Evolutionary conservation across 208 protist species (phyloP).

Genomic region (Leishmania arabica): DNA sequence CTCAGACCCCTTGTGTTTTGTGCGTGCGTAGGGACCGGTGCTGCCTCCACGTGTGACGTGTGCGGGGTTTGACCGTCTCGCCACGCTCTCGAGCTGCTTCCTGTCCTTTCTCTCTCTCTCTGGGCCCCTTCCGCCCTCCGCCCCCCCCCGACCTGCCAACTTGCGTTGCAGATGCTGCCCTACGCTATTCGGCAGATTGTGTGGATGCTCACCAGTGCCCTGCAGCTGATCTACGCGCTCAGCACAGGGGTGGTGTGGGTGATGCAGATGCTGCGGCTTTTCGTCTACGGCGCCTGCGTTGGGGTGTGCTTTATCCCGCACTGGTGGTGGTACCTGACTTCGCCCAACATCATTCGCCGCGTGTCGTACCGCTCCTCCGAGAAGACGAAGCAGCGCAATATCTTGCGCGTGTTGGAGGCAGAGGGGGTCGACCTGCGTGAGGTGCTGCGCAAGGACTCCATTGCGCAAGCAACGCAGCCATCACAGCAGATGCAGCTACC

Average conservation of each 20-base stretch:
- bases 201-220: slow-evolving; percentile 57
- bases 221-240: slow-evolving; percentile 53
- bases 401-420: slow-evolving; percentile 51
- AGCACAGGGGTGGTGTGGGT: slow-evolving; percentile 66
- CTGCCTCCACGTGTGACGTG: not conserved
- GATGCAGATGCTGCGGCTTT: slow-evolving; percentile 52
- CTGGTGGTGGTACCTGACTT: slow-evolving; percentile 72
- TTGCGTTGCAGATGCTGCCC: slow-evolving; percentile 30
- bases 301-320: slow-evolving; percentile 54
- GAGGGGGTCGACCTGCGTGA: slow-evolving; percentile 39
- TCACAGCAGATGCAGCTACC: not conserved
- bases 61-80: not conserved
- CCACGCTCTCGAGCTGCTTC: not conserved
- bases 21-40: not conserved
- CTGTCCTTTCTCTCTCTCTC: not conserved
- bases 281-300: slow-evolving; percentile 39
- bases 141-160: not conserved
- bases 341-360: slow-evolving; percentile 61
- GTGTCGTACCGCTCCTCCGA: slow-evolving; percentile 62
- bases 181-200: slow-evolving; percentile 55
- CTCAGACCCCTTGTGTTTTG: too few species aligned
- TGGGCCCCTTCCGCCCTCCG: not conserved
- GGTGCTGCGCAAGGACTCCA: slow-evolving; percentile 11
- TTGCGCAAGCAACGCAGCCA: not conserved
- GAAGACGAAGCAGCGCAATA: slow-evolving; percentile 44